Percentiles rank a stretch among this genome's conserved stretches.
Conservation (phyloP, 768 basidiomycete genomes). For the Boletus pseudopeckii region DNA sequence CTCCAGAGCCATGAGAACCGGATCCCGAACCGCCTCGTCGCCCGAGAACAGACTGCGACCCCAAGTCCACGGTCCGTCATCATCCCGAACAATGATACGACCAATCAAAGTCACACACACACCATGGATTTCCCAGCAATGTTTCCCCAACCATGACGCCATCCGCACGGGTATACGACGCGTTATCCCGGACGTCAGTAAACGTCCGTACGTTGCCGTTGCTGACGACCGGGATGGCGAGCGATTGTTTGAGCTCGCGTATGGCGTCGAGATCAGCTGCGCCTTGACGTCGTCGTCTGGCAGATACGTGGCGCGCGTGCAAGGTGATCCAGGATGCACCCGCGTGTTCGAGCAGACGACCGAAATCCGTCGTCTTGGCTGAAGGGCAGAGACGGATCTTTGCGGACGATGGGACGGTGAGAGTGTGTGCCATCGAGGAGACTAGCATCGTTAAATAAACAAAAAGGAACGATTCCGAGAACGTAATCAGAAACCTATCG, state of each 20-base stretch:
- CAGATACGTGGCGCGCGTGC: constrained; percentile 71
- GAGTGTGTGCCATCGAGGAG: constrained; percentile 57
- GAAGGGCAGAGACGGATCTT: constrained; percentile 62
- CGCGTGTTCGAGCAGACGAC: constrained; percentile 54
- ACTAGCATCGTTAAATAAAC: constrained; percentile 38
- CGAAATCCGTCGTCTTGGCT: constrained; percentile 52
- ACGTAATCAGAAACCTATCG: constrained; percentile 50
- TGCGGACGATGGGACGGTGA: constrained; percentile 60
- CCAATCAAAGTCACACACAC: constrained; percentile 20
- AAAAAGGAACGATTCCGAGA: not conserved
- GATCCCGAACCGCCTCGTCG: constrained; percentile 50
- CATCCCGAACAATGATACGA: not conserved
- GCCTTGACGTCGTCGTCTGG: constrained; percentile 66
- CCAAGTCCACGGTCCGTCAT: not conserved
- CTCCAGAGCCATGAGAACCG: constrained; percentile 63
- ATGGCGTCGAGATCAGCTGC: constrained; percentile 65
- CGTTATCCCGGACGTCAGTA: constrained; percentile 54
- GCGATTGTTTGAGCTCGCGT: constrained; percentile 47
- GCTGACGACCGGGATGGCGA: constrained; percentile 62
- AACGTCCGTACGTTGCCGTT: constrained; percentile 74
- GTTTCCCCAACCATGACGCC: constrained; percentile 82
- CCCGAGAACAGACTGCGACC: constrained; percentile 52
- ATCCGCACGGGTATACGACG: constrained; percentile 56
- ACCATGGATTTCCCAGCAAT: constrained; percentile 76
- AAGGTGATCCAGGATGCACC: constrained; percentile 71